Base-by-base conservation (phyloP, 2,329 filamentous ascomycete species). In the Diaporthe citriasiana region DNA sequence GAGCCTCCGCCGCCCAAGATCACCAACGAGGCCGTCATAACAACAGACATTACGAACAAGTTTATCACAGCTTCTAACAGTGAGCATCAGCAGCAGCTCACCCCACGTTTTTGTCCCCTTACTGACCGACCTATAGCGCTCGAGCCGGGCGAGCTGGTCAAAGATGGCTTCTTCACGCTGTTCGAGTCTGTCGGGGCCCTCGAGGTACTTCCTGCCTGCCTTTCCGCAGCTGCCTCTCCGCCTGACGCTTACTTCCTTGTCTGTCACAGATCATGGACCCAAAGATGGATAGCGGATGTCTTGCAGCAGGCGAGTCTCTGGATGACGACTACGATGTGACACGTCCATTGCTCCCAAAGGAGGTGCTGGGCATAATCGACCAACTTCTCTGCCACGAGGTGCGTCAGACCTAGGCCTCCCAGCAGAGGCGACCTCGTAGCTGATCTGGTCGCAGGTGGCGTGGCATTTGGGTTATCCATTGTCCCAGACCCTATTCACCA, bases 381-480 rank as follows among this genome's bases (percentile, higher is more conserved):
- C 93, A 98, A 82, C 86, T 99, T 45, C 86, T 98, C 27, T 97
- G 93, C 80, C 92, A 96, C 71, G 97, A 98, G 89, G 94, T 95
- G 79, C 73, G 85, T 63, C 70, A 63, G n/a, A 33, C 33, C 33
- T 15, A 25, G 30, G 27, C 51, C 9, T 19, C 38, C 33, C 10
- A 27, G 17, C 17, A 19, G 3, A 19, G 3, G 12, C 35, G 17
- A 30, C 22, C 33, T 22, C 17, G 8, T 35, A 42, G 55, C 45
- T 60, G 76, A 60, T 40, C 13, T 57, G 60, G 45, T 56, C 47
- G 35, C 79, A 97, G 93, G 97, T 98, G 90, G 94, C 95, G 76
- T 99, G 97, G 95, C 95, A 98, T 81, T 91, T 94, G 78, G 97
- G 97, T n/a, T 95, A 98, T 80, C 95, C 97, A 1, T 89, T 99